Evolutionary conservation across 495 filamentous ascomycete species (phyloP).

Genomic region (Rostrohypoxylon terebratum): DNA sequence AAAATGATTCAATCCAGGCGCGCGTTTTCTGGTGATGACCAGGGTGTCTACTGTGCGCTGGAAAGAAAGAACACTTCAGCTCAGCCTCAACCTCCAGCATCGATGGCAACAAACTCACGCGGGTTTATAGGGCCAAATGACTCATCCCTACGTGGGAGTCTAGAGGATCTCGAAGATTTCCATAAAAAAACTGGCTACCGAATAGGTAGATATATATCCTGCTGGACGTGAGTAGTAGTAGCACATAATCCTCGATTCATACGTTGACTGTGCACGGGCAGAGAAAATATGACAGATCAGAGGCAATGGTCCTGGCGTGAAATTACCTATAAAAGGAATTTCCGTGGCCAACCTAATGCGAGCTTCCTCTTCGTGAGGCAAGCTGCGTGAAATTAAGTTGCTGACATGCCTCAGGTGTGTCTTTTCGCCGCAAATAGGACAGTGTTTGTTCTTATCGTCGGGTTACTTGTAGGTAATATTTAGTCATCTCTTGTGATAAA

Average conservation of each 20-base stretch:
- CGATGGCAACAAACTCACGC: background rate
- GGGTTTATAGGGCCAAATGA: background rate
- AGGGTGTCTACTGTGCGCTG: background rate
- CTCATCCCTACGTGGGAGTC: background rate
- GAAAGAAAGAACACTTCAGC: background rate
- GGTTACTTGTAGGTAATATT: slow-evolving; percentile 18
- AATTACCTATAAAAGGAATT: slow-evolving; percentile 22
- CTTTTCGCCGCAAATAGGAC: slow-evolving; percentile 24
- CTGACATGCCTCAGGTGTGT: background rate
- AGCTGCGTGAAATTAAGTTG: slow-evolving; percentile 43
- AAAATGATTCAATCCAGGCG: background rate
- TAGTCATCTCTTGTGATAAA: slow-evolving; percentile 15
- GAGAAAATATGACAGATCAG: slow-evolving; percentile 49
- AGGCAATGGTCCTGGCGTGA: slow-evolving; percentile 22
- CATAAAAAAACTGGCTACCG: background rate
- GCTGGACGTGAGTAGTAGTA: slow-evolving; percentile 15
- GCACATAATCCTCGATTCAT: slow-evolving; percentile 21
- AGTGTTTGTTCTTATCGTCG: slow-evolving; percentile 36
- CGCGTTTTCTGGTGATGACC: background rate
- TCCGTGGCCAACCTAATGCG: slow-evolving; percentile 45
- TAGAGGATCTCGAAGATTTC: background rate
- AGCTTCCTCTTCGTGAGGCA: slow-evolving; percentile 41
- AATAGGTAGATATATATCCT: background rate
- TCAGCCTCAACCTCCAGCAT: slow-evolving; percentile 20
- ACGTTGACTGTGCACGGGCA: slow-evolving; percentile 14